Base-by-base conservation (phyloP, 257 asterid genomes). In the Verbena officinalis region DNA sequence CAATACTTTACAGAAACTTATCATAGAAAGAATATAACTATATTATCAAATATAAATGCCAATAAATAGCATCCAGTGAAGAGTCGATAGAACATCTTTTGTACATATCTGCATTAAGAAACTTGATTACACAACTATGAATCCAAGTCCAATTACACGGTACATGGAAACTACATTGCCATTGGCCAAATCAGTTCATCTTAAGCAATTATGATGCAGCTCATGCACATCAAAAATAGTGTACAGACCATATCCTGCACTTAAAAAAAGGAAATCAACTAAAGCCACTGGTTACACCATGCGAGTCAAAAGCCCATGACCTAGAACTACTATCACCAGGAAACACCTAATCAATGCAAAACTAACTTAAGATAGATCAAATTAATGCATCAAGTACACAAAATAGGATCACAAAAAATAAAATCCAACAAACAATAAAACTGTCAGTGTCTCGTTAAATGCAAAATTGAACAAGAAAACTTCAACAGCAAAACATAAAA, bases 111-210 rank as follows among this genome's bases (percentile, higher is more conserved):
- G 3, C 17, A 44, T 31, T 42, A 22, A 59, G 62, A 62, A 42
- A 33, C 67, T 38, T 40, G 34, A 60, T 61, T 49, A n/a, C 33
- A 27, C 52, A 55, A 51, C 53, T 33, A 9, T 24, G 22, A 55
- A 31, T 53, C 50, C 38, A 9, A 55, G 40, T 69, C 6, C 67
- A 62, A 17, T 14, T 33, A 22, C 7, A 5, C 33, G 56, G 39
- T 61, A 13, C 45, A 58, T 40, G 48, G 10, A 30, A 66, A 24
- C 43, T 21, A 33, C 33, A 48, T n/a, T 5, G 44, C 22, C 50
- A 52, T 43, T 52, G 64, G 49, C 67, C 33, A 58, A 76, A 52
- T 36, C 50, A 62, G 44, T 64, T 24, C 49, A 4, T 21, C 9
- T 38, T 5, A 16, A 38, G 45, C 57, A 9, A 64, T 16, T 70